These are phyloP conservation scores for Iris pallida DNA, from an alignment of 116 monocot genomes.

Conservation along the genomic window DNA sequence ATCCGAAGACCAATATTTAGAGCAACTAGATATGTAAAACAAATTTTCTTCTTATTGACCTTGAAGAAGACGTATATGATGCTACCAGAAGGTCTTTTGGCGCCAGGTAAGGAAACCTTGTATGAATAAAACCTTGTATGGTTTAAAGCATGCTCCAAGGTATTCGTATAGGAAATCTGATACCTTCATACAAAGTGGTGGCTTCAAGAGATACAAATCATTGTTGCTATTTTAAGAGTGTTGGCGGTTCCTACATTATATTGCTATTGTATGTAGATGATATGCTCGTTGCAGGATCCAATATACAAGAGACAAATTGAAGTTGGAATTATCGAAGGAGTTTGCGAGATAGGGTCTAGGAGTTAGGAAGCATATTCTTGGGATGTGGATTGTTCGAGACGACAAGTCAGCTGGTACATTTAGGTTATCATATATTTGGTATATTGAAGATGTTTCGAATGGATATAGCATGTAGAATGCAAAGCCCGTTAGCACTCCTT, in stretches of 20 bases:
- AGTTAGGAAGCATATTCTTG: neutral
- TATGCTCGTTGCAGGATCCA: neutral
- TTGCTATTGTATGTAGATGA: neutral
- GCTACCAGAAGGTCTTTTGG: no score
- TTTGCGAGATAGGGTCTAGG: neutral
- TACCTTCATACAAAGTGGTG: neutral
- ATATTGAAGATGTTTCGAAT: neutral
- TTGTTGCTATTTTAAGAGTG: neutral
- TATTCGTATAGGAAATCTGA: neutral
- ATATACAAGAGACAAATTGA: neutral
- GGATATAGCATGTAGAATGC: no score
- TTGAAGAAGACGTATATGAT: neutral
- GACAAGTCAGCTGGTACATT: neutral
- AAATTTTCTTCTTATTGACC: neutral
- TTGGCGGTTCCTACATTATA: neutral
- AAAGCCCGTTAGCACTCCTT: no score
- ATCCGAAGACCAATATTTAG: neutral
- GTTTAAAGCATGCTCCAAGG: neutral
- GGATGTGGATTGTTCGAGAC: neutral
- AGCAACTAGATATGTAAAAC: neutral
- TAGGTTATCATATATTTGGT: neutral
- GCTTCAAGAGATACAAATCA: neutral
- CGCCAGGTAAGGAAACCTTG: neutral
- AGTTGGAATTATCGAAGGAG: neutral
- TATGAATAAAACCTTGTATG: neutral